These are phyloP conservation scores for Skeletonema marinoi DNA, from an alignment of 108 stramenopile species.

Conservation along the genomic window DNA sequence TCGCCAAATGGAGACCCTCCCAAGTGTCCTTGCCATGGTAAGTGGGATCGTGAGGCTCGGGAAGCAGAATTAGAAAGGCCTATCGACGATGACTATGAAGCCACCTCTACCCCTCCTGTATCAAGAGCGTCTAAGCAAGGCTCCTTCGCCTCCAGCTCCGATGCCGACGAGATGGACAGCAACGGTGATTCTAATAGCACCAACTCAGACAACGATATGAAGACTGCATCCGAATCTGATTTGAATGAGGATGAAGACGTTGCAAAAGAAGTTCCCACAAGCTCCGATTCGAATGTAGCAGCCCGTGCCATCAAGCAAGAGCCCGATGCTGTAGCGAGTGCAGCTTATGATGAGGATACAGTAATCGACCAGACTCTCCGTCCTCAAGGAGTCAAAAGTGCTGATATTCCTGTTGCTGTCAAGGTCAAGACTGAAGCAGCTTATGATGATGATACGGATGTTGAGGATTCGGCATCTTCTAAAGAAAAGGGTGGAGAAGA, in stretches of 20 bases:
- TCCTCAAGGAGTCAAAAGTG: not conserved
- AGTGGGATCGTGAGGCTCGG: not conserved
- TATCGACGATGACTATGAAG: not conserved
- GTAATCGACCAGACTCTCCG: not conserved
- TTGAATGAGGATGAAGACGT: not conserved
- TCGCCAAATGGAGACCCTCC: not conserved
- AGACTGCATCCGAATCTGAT: not conserved
- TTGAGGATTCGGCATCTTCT: not conserved
- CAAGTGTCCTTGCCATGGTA: not conserved
- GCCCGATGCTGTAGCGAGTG: not conserved
- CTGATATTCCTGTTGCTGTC: not conserved
- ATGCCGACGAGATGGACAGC: not conserved
- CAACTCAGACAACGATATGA: not conserved
- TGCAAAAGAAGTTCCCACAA: not conserved
- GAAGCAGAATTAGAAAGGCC: not conserved
- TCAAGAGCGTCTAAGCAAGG: not conserved
- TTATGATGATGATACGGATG: not conserved
- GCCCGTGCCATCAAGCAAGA: not conserved
- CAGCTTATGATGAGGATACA: not conserved
- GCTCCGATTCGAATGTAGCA: not conserved
- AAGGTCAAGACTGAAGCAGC: not conserved
- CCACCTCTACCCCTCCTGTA: too few relatives aligned
- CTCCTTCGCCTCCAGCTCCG: not conserved
- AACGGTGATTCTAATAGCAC: not conserved
- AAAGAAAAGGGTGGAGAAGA: not conserved